Base-by-base conservation (phyloP, 495 filamentous ascomycete species). In the Penicillium fimorum region DNA sequence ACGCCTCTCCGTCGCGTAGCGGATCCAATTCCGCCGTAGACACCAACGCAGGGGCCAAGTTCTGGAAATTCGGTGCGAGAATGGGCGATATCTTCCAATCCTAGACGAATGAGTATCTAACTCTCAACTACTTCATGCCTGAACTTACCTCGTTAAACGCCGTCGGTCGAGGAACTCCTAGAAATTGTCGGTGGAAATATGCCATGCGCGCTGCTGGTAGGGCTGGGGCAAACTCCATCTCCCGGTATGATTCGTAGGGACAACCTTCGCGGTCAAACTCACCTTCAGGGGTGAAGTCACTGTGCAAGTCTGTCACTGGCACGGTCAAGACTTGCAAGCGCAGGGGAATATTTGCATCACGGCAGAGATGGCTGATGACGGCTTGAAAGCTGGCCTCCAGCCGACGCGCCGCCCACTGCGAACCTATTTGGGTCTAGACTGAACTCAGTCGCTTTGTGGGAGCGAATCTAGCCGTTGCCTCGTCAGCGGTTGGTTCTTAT, bases 11-110 rank as follows among this genome's bases (percentile, higher is more conserved):
- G 51, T 78, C 70, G 29, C 77, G 64, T 22, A 81, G 62, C 43
- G 74, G 73, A 50, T 81, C 77, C 35, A 74, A 66, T 54, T 80
- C 76, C 13, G 73, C 70, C 10, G 69, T 70, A 44, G 76, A 69
- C 9, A 81, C 61, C 54, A 81, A 56, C 3, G 78, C 80, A 30
- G 74, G 69, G 11, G 79, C 76, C 53, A 79, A 60, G 7, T 66
- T 53, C 20, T 58, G 45, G 18, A 79, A 72, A 45, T 66, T 58
- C 10, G 64, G 52, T 5, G 73, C 70, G 20, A 69, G 51, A 7
- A 76, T 70, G 12, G 72, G 72, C 8, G 72, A 74, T 24, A 74
- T 74, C 48, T 69, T 74, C 71, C 70, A 76, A 50, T 74, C 68
- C 72, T 72, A 13, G 2, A 10, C 8, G 17, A 60, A 27, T 61